Evolutionary conservation across 2,329 filamentous ascomycete genomes (phyloP), one percentile per base, ranked within the genome.

Genomic region (Colletotrichum plurivorum): DNA sequence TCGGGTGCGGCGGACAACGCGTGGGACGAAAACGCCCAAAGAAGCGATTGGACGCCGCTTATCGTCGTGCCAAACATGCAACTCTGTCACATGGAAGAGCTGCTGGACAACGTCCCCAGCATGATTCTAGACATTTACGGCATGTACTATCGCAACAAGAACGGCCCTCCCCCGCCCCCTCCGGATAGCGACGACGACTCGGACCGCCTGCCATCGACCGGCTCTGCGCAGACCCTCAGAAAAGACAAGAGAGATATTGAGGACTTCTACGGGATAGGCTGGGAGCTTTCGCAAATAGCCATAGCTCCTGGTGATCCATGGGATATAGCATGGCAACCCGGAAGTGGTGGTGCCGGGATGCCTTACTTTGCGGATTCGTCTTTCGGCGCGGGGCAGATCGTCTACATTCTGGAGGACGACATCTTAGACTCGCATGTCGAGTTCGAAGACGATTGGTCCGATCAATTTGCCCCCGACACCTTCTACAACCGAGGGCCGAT

Each of bases 31-130:
- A 25, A 25, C 22, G 22, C 22, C 22, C 22, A 25, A 25, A 25
- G 22, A 25, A 45, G 31, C 16, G 54, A 56, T 15, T 56, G 54
- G 31, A n/a, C 27, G 9, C n/a, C 41, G 9, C 31, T 56, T 4
- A 41, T 56, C 5, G 20, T 56, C 16, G 54, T 56, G 54, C 54
- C 31, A 7, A 56, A 43, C 54, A 56, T 56, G 54, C 39, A 16
- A n/a, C 3, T 16, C 13, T 56, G 54, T 16, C 20, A 56, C 16
- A 43, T 1, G 10, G 31, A 10, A 3, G 9, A 36, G 27, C 7
- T 13, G 41, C 9, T 9, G 41, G 41, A 43, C 41, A 9, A 31
- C 41, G 16, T 12, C 3, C 12, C 16, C 16, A 43, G 10, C 20
- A 22, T 22, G 20, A 43, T 31, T 9, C 8, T 7, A 31, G 27